Conservation (phyloP, 352 stramenopile genomes). For the Phytophthora litchii region DNA sequence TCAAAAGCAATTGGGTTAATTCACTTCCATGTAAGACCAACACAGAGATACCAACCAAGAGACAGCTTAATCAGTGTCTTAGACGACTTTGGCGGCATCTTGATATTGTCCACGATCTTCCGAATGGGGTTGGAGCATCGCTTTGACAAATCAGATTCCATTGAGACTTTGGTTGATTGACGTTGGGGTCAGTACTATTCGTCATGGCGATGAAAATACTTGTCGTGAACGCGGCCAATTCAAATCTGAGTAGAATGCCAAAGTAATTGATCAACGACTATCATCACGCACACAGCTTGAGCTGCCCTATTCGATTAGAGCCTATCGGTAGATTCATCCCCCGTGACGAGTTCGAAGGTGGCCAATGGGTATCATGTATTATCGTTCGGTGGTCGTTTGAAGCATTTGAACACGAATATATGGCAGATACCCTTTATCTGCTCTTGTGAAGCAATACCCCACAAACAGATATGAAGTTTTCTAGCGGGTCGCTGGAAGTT, state of each 20-base stretch:
- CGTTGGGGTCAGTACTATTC: not conserved
- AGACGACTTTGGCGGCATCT: conserved; percentile 84
- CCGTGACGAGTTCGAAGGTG: conserved; percentile 9
- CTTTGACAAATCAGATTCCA: conserved; percentile 81
- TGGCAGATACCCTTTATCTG: too few relatives aligned
- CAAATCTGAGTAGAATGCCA: conserved; percentile 12
- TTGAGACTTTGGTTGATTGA: conserved; percentile 44
- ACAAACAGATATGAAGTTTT: too few relatives aligned
- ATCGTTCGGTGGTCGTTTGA: conserved; percentile 16
- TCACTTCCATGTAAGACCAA: not conserved
- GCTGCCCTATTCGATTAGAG: conserved; percentile 6
- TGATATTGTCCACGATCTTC: conserved; percentile 95
- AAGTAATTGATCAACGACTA: not conserved
- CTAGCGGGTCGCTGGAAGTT: too few relatives aligned
- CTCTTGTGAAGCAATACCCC: too few relatives aligned
- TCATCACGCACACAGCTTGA: not conserved
- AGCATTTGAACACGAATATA: conserved; percentile 14
- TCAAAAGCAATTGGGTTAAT: not conserved
- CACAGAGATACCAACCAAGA: conserved; percentile 55
- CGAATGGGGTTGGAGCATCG: conserved; percentile 92
- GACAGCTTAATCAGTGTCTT: conserved; percentile 94
- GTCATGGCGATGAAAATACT: not conserved
- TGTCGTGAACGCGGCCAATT: conserved; percentile 20
- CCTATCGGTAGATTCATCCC: not conserved
- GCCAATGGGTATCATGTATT: conserved; percentile 22